Conservation (phyloP, 2,329 filamentous ascomycete genomes). For the Cladosporium sp. region DNA sequence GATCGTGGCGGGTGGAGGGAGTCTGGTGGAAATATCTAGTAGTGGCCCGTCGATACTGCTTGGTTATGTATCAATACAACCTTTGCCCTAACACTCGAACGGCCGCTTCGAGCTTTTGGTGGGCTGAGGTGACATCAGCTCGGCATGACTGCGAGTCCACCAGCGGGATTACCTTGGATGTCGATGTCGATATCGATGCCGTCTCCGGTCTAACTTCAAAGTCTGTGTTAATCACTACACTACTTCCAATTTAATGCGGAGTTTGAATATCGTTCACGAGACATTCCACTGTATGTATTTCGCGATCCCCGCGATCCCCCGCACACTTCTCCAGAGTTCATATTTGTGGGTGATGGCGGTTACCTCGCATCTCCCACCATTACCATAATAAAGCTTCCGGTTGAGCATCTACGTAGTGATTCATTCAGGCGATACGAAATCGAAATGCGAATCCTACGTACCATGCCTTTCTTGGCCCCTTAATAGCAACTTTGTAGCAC, state of each 20-base stretch:
- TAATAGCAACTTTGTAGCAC: background rate
- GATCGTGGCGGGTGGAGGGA: background rate
- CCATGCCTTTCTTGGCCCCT: background rate
- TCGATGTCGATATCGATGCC: background rate
- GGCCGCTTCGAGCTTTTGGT: background rate
- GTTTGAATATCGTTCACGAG: no score
- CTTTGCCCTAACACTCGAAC: background rate
- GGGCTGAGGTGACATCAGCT: background rate
- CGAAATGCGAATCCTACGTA: background rate
- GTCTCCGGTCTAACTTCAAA: no score
- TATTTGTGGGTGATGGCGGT: background rate
- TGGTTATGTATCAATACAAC: background rate
- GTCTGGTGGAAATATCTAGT: background rate
- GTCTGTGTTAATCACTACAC: no score
- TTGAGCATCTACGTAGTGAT: background rate
- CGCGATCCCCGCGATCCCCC: background rate
- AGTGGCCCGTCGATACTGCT: background rate
- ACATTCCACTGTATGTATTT: background rate
- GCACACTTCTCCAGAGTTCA: background rate
- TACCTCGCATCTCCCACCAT: background rate
- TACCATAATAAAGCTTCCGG: background rate
- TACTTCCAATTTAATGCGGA: no score
- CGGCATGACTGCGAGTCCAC: background rate
- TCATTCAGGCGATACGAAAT: background rate
- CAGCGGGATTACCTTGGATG: background rate